phyloP scores from a whole-genome alignment of 495 filamentous ascomycete species.

The Annulohypoxylon moriforme region DNA sequence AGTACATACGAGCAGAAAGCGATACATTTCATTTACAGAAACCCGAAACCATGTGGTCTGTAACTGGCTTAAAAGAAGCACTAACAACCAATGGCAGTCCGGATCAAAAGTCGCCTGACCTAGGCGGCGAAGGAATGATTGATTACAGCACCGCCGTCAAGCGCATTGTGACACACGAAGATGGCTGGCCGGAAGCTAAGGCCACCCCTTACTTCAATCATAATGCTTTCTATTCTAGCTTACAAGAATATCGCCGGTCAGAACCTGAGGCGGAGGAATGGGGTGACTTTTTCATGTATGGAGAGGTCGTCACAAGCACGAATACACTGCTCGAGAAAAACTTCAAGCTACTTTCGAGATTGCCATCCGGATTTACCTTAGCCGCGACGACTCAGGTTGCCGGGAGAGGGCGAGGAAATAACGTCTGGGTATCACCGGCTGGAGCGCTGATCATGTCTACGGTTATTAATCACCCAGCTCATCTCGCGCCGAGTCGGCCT shows the following conservation, averaged over 20 bases:
- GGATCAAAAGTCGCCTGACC: constrained; percentile 39
- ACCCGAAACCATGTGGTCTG: constrained; percentile 69
- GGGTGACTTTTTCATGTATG: constrained; percentile 84
- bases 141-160: constrained; percentile 83
- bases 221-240: constrained; percentile 77
- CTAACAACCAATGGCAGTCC: constrained; percentile 44
- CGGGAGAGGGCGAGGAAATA: constrained; percentile 89
- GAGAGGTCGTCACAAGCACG: constrained; percentile 92
- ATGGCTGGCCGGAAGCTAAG: constrained; percentile 74
- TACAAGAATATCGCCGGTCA: constrained; percentile 71
- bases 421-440: constrained; percentile 94
- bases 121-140: constrained; percentile 66
- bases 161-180: constrained; percentile 74
- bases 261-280: constrained; percentile 69
- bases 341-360: constrained; percentile 74
- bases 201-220: constrained; percentile 93
- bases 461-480: constrained; percentile 81
- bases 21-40: constrained; percentile 85
- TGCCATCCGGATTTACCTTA: constrained; percentile 87
- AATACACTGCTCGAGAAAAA: constrained; percentile 97
- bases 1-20: constrained; percentile 84
- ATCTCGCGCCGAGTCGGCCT: constrained; percentile 76
- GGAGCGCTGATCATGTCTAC: constrained; percentile 89
- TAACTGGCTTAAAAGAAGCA: constrained; percentile 50
- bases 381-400: constrained; percentile 92